Percentiles rank a stretch among this genome's conserved stretches.
Evolutionary conservation across 2,329 filamentous ascomycete species (phyloP).

Genomic region (Hymenoscyphus infarciens): DNA sequence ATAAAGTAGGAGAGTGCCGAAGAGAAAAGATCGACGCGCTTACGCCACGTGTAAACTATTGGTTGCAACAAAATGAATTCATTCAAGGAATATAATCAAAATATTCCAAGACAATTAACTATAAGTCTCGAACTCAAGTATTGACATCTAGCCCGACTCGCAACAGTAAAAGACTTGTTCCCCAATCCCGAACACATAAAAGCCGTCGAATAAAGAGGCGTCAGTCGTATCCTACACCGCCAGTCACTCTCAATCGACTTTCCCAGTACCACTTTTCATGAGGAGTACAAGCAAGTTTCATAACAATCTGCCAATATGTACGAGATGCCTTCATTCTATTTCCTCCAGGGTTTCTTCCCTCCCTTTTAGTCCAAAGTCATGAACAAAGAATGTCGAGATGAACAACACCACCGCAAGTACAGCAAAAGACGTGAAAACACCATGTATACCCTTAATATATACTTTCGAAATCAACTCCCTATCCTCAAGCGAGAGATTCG

Average conservation of each 20-base stretch:
- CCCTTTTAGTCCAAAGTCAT: neutral
- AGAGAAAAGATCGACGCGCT: too few relatives aligned
- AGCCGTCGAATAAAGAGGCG: neutral
- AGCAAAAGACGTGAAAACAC: constrained; percentile 25
- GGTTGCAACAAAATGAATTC: too few relatives aligned
- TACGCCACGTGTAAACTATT: too few relatives aligned
- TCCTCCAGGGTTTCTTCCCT: neutral
- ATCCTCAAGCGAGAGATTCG: constrained; percentile 4
- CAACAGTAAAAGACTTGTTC: neutral
- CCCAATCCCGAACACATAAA: neutral
- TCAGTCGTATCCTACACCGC: neutral
- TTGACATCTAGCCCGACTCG: too few relatives aligned
- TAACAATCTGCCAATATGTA: neutral
- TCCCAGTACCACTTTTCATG: neutral
- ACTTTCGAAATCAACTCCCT: constrained; percentile 21
- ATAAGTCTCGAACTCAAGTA: too few relatives aligned
- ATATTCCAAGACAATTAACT: too few relatives aligned
- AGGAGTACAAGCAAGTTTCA: neutral
- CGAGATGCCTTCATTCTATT: neutral
- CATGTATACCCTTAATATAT: constrained; percentile 27
- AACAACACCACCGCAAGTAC: neutral
- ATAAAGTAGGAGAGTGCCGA: too few relatives aligned
- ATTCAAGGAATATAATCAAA: too few relatives aligned
- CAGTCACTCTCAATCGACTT: neutral
- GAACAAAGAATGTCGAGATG: neutral